Base-by-base conservation (phyloP, 2,329 filamentous ascomycete genomes). In the Parascedosporium putredinis region DNA sequence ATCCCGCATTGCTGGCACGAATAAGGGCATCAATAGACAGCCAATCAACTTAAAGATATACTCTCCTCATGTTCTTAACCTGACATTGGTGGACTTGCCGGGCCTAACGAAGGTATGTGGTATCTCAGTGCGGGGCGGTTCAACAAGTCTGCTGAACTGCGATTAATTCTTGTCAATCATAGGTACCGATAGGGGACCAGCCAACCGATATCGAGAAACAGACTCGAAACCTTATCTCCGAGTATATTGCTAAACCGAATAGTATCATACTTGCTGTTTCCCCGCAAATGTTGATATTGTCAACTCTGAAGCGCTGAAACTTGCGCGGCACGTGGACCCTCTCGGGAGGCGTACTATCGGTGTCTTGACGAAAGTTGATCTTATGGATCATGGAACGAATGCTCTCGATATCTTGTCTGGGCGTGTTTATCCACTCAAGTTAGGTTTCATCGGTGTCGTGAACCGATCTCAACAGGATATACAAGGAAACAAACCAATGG, bases 311-410 rank as follows among this genome's bases (percentile, higher is more conserved):
- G 90, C 93, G 6, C 72, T 98, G 59, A 98, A 98, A 69, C 83
- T 98, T 54, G 93, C 93, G 53, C 84, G 93, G 49, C 88, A 98
- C 80, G 93, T 98, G 50, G 93, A 98, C 67, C 86, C 93, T 2
- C 83, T 95, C 66, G 93, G 93, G 55, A 83, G 88, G 66, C 81
- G 93, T 64, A 98, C 93, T 18, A 97, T 98, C 62, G 93, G 93
- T 61, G 91, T 98, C 51, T 76, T 98, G 53, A 97, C 93, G 53
- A 98, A 98, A 71, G 74, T 98, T 55, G 93, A 98, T 64, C 73
- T 98, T 51, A 98, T 98, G 93, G 93, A 98, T 62, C 91, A 98
- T 62, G 93, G 93, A 55, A 98, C 93, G 51, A 97, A 98, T 62
- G 93, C 93, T 14, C 76, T 98, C 58, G 93, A 98, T 62, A 98